Evolutionary conservation across 2,329 filamentous ascomycete species (phyloP).

Genomic region (Venturia asperata): DNA sequence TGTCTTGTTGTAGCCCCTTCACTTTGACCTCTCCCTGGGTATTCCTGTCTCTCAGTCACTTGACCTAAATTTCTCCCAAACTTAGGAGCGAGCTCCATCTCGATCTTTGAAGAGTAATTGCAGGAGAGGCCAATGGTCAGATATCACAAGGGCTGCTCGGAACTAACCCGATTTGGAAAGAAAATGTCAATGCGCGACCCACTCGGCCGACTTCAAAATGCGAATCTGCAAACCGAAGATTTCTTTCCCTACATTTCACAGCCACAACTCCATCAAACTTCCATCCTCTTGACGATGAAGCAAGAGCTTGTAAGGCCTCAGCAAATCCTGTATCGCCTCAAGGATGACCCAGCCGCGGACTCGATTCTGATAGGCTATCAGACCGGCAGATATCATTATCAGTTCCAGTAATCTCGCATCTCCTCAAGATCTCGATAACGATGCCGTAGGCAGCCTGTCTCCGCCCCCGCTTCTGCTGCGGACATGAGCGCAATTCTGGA

Average conservation of each 20-base stretch:
- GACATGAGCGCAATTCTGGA: background rate
- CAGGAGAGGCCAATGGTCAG: no score
- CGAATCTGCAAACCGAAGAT: background rate
- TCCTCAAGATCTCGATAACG: background rate
- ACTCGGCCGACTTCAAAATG: background rate
- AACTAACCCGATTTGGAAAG: background rate
- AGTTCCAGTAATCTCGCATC: background rate
- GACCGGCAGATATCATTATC: background rate
- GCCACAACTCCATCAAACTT: background rate
- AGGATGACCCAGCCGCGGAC: background rate
- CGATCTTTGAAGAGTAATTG: no score
- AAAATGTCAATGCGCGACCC: background rate
- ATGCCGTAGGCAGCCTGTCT: slow-evolving; percentile 7
- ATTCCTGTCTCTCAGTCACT: no score
- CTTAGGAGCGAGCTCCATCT: no score
- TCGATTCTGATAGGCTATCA: slow-evolving; percentile 6
- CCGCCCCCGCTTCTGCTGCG: background rate
- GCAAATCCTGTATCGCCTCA: background rate
- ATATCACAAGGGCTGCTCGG: background rate
- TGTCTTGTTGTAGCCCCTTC: no score
- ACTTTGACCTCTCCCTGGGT: no score
- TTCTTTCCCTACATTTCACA: background rate
- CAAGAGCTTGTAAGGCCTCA: background rate
- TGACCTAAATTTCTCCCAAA: no score
- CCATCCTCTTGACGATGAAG: background rate